Evolutionary conservation across 2,329 filamentous ascomycete species (phyloP).

Genomic region (Trichoderma sp.): DNA sequence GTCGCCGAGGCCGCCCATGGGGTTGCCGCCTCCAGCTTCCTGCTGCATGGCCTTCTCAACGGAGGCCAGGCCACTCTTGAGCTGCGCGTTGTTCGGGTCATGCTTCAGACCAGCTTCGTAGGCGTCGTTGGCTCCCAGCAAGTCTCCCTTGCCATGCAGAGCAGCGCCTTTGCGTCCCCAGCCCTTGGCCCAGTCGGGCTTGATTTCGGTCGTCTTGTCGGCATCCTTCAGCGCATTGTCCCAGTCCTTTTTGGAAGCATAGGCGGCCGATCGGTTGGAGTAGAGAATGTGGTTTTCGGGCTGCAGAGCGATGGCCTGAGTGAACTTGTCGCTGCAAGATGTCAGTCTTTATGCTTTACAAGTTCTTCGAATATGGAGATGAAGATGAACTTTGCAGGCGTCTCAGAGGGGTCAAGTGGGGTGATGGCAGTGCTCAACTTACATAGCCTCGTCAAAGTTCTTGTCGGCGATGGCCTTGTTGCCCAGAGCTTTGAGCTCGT

Average conservation of each 20-base stretch:
- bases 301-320: constrained; percentile 86
- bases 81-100: constrained; percentile 87
- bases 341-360: not conserved
- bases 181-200: constrained; percentile 97
- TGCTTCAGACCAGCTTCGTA: constrained; percentile 94
- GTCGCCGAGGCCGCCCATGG: constrained; percentile 74
- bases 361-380: not conserved
- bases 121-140: constrained; percentile 82
- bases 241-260: constrained; percentile 90
- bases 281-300: constrained; percentile 94
- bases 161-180: constrained; percentile 93
- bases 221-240: constrained; percentile 84
- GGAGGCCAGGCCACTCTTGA: constrained; percentile 82
- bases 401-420: constrained; percentile 4
- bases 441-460: constrained; percentile 96
- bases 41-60: constrained; percentile 85
- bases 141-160: constrained; percentile 81
- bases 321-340: constrained; percentile 77
- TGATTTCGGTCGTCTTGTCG: constrained; percentile 88
- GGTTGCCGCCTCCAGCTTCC: constrained; percentile 56
- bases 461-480: constrained; percentile 99
- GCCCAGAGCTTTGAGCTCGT: constrained; percentile 92
- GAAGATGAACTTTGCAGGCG: not conserved
- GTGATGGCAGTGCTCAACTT: constrained; percentile 47
- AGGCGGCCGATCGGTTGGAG: constrained; percentile 88